Base-by-base conservation (phyloP, 192 early-diverging fungal species). In the Glomus cerebriforme region DNA sequence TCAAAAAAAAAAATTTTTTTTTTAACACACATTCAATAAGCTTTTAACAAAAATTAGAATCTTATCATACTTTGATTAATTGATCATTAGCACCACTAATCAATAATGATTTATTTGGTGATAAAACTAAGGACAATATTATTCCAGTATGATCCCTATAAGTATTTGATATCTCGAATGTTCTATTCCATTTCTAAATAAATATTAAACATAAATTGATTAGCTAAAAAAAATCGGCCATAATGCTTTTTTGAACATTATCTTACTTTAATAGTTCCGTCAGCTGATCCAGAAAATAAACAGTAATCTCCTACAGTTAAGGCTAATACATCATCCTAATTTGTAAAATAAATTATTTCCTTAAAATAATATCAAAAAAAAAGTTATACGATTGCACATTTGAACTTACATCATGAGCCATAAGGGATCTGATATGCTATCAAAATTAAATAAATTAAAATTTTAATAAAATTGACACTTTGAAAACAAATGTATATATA, bases 221-320 rank as follows among this genome's bases (percentile, higher is more conserved):
- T 62, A 17, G 58, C 27, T 75, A 19, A 37, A 9, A 27, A 69
- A 32, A 72, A 80, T 80, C 81, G 67, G 81, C 71, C 71, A 19
- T 6, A 54, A 6, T 22, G 19, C 5, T 22, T 54, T 13, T n/a
- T 34, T 10, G 7, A 35, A n/a, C 5, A 68, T 37, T 81, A 63
- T 10, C 4, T 59, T 80, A 90, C 85, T 71, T 90, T 89, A 17
- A 93, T 86, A 49, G 84, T 83, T 54, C 93, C 92, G 84, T 93
- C 92, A 12, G 92, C 91, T 6, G 88, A 91, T 9, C 86, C 93
- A 70, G 90, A 88, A 32, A 86, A 91, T 37, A 93, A 80, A 45
- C 86, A 82, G 27, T 81, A 79, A 32, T 75, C 78, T 69, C 81
- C 67, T 19, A 89, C 68, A 3, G 78, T 76, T 60, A 94, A 84